Evolutionary conservation across 192 early-diverging fungal species (phyloP).

Genomic region (Linnemannia zychae): DNA sequence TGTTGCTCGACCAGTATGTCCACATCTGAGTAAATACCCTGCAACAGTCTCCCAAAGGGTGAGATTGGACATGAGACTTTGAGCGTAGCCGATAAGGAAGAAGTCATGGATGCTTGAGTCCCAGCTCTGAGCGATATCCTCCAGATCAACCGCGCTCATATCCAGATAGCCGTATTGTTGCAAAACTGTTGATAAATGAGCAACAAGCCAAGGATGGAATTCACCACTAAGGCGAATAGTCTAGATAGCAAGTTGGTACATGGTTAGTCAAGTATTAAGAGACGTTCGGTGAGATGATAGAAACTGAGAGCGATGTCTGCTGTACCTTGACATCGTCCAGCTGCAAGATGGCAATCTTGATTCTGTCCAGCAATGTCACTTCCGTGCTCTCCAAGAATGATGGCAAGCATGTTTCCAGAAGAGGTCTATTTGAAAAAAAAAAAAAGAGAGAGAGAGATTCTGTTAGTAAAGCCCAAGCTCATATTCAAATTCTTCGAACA

Average conservation of each 20-base stretch:
- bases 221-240: constrained; percentile 43
- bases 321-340: constrained; percentile 61
- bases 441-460: no score
- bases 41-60: constrained; percentile 52
- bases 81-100: constrained; percentile 54
- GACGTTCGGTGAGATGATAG: neutral
- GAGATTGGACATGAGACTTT: constrained; percentile 46
- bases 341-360: constrained; percentile 55
- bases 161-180: constrained; percentile 60
- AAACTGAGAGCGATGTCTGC: neutral
- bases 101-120: constrained; percentile 57
- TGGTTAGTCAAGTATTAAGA: neutral
- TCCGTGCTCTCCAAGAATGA: constrained; percentile 46
- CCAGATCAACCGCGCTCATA: constrained; percentile 58
- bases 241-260: constrained; percentile 7
- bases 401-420: constrained; percentile 34
- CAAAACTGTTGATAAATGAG: constrained; percentile 68
- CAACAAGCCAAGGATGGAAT: constrained; percentile 69
- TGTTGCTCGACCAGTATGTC: constrained; percentile 27
- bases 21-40: constrained; percentile 41
- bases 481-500: neutral
- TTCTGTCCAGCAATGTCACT: constrained; percentile 54
- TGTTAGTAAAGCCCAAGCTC: neutral
- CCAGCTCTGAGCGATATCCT: constrained; percentile 25
- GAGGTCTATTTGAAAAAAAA: constrained; percentile 21